A percentile compares a stretch with the other conserved stretches of the same genome.
These are phyloP conservation scores for Termitomyces sp. DNA, from an alignment of 768 basidiomycete genomes.

Conservation along the genomic window DNA sequence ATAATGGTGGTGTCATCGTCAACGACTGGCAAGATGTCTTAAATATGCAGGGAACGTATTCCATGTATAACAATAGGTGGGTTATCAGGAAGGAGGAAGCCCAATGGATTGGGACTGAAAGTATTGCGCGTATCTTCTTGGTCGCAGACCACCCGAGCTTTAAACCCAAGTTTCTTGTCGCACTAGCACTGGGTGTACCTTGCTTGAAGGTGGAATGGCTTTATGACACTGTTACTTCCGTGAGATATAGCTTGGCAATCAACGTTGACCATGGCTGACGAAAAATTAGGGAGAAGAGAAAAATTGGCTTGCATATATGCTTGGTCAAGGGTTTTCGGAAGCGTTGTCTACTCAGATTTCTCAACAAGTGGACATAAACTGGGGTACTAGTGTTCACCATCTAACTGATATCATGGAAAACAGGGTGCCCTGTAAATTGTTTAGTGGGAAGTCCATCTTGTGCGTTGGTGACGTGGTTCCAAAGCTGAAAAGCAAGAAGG, in stretches of 20 bases:
- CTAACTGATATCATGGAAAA: slow-evolving; percentile 57
- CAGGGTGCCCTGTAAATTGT: slow-evolving; percentile 50
- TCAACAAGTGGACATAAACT: slow-evolving; percentile 43
- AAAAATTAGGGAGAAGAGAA: slow-evolving; percentile 27
- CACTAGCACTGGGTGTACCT: slow-evolving; percentile 83
- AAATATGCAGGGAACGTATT: slow-evolving; percentile 46
- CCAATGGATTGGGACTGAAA: slow-evolving; percentile 33
- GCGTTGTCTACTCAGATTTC: slow-evolving; percentile 27
- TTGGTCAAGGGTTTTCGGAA: slow-evolving; percentile 52
- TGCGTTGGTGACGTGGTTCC: slow-evolving; percentile 61
- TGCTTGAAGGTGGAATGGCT: slow-evolving; percentile 64
- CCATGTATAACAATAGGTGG: slow-evolving; percentile 45
- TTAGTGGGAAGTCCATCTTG: slow-evolving; percentile 49
- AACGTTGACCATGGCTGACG: neutral
- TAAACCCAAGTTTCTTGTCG: slow-evolving; percentile 77
- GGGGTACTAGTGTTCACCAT: slow-evolving; percentile 45
- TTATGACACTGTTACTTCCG: slow-evolving; percentile 27
- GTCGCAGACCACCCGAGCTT: slow-evolving; percentile 59
- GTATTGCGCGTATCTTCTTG: slow-evolving; percentile 55
- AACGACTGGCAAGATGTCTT: slow-evolving; percentile 60
- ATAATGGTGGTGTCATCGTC: slow-evolving; percentile 50
- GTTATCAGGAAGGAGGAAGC: slow-evolving; percentile 42
- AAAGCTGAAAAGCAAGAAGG: slow-evolving; percentile 33
- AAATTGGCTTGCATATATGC: slow-evolving; percentile 61
- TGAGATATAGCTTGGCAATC: slow-evolving; percentile 15